Percentiles rank a stretch among this genome's conserved stretches.
Evolutionary conservation across 306 rosid species (phyloP).

Genomic region (Casuarina cunninghamiana): DNA sequence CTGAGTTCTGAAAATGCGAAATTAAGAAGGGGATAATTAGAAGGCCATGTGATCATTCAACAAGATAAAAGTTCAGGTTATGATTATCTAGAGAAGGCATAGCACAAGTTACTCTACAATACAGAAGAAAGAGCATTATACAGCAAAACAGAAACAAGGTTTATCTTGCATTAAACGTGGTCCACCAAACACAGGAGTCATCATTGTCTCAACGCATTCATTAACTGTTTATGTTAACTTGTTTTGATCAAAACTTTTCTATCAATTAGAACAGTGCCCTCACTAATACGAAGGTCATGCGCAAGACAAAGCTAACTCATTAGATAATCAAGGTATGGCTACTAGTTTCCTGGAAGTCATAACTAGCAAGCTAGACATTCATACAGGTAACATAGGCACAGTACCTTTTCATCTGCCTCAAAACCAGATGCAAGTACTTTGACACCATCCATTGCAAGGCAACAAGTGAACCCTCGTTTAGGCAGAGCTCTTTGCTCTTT

Average conservation of each 20-base stretch:
- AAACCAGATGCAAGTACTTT: conserved; percentile 93
- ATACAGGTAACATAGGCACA: conserved; percentile 23
- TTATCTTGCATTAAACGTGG: background rate
- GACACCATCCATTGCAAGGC: conserved; percentile 93
- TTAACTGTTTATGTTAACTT: background rate
- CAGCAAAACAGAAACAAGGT: background rate
- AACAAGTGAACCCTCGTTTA: conserved; percentile 77
- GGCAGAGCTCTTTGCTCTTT: conserved; percentile 67
- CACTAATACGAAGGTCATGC: background rate
- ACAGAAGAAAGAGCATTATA: background rate
- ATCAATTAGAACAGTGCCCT: background rate
- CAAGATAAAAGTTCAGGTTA: background rate
- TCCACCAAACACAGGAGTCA: too few relatives aligned
- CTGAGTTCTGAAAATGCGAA: background rate
- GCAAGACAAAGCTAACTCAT: background rate
- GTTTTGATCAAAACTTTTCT: background rate
- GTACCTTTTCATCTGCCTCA: conserved; percentile 74
- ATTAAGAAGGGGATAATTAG: background rate
- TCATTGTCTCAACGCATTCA: too few relatives aligned
- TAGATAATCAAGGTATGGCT: background rate
- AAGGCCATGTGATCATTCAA: background rate
- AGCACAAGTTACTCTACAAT: background rate
- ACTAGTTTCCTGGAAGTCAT: conserved; percentile 3
- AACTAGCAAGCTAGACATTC: conserved; percentile 4
- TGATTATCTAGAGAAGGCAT: background rate